Evolutionary conservation across 176 grass and related monocot genomes (phyloP).

Genomic region (Carex scoparia): DNA sequence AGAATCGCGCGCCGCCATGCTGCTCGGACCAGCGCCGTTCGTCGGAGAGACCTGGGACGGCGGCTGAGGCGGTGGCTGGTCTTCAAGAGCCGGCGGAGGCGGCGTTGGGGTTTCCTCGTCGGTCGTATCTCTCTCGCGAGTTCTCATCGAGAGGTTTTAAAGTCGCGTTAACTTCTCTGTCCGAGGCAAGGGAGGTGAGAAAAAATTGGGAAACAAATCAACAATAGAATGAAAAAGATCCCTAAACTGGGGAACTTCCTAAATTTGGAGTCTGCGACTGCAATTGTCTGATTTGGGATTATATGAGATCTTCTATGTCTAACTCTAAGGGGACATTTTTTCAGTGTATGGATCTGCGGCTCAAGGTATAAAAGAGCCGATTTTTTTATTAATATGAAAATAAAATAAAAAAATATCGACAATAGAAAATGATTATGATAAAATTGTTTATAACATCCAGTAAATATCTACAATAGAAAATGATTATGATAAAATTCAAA

Average conservation of each 20-base stretch:
- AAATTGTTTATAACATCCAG: too few species aligned
- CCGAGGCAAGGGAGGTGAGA: neutral
- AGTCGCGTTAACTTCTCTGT: neutral
- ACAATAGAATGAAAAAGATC: neutral
- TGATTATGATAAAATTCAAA: too few species aligned
- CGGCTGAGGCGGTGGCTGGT: neutral
- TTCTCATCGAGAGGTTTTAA: neutral
- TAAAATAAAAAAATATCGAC: too few species aligned
- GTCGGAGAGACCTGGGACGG: neutral
- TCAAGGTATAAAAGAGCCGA: too few species aligned
- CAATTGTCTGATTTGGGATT: neutral
- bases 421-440: too few species aligned
- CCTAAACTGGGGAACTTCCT: neutral
- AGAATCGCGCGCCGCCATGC: neutral
- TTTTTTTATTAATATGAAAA: too few species aligned
- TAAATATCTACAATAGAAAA: too few species aligned
- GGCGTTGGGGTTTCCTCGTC: conserved; percentile 12
- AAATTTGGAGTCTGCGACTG: neutral
- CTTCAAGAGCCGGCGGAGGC: neutral
- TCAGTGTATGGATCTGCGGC: neutral
- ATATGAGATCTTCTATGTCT: neutral
- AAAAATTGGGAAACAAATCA: neutral
- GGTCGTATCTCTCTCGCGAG: neutral
- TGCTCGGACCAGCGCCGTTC: neutral
- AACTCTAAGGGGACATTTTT: neutral